Base-by-base conservation (phyloP, 257 asterid genomes). In the Solanum paucissectum region DNA sequence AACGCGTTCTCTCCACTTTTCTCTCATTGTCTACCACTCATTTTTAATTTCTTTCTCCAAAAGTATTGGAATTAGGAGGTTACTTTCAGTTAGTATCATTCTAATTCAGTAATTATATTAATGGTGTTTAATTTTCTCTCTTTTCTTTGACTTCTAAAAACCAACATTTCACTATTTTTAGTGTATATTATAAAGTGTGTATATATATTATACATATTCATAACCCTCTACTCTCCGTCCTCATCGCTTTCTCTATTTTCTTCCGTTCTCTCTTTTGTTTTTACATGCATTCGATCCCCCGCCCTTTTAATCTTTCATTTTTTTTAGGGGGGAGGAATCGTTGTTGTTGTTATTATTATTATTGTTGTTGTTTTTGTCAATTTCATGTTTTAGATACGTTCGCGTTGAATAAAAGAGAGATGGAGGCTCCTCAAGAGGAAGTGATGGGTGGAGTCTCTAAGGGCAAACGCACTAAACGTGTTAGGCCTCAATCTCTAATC, bases 401-500 rank as follows among this genome's bases (percentile, higher is more conserved):
- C 83, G 86, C 4, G 44, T 89, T 36, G 90, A 88, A 83, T 36
- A 86, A 87, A 72, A 38, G 6, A 36, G 29, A 88, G 36, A 90
- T 90, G 94, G 93, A 89, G 88, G 86, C 52, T 52, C 55, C 52
- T 42, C 55, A 12, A 40, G 92, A 91, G 71, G 92, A 91, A 72
- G 83, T 84, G 87, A 75, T 84, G 23, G 89, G 64, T 55, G 64
- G 86, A 27, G 88, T 71, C 69, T 85, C 90, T 87, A 89, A 90
- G 81, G 94, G 92, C 66, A 90, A 91, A 74, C 86, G 92, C 38
- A 90, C 92, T 58, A 91, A 92, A 27, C 90, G 91, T 33, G 88
- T 86, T 36, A 90, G 90, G 82, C 93, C 92, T 13, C 88, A 90
- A 75, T 89, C 88, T 64, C 93, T 89, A 8, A 84, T 89, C 44